phyloP scores from a whole-genome alignment of 257 asterid species.

The Cruciata laevipes region DNA sequence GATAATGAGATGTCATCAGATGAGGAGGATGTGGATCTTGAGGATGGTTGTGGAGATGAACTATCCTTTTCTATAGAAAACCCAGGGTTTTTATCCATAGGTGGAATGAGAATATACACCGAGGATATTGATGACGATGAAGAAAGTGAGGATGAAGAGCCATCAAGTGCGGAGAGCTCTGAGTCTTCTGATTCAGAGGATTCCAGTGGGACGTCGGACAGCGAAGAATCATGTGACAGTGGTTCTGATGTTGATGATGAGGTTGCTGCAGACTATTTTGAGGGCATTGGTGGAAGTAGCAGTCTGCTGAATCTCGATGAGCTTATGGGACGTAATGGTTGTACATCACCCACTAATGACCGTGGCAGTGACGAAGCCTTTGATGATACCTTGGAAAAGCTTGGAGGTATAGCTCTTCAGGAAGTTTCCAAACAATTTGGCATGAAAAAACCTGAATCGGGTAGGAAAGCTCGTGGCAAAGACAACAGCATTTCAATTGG shows the following conservation, averaged over 20 bases:
- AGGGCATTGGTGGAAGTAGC: constrained; percentile 62
- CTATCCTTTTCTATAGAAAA: constrained; percentile 33
- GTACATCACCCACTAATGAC: constrained; percentile 31
- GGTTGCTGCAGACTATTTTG: constrained; percentile 81
- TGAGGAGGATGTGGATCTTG: constrained; percentile 36
- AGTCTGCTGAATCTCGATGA: constrained; percentile 43
- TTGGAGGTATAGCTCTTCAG: constrained; percentile 75
- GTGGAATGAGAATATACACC: constrained; percentile 73
- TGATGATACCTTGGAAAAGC: constrained; percentile 46
- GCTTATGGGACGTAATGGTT: constrained; percentile 39
- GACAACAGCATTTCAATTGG: constrained; percentile 26
- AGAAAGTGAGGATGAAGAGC: constrained; percentile 27
- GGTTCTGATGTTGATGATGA: constrained; percentile 82
- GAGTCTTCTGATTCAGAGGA: constrained; percentile 49
- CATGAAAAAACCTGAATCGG: constrained; percentile 32
- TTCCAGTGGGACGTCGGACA: constrained; percentile 41
- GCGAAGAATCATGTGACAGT: constrained; percentile 42
- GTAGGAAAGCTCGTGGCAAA: constrained; percentile 30
- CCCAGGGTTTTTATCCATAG: constrained; percentile 66
- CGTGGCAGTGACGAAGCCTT: constrained; percentile 27
- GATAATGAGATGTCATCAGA: constrained; percentile 31
- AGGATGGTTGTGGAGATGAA: constrained; percentile 26
- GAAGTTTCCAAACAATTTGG: constrained; percentile 81
- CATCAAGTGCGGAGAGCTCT: constrained; percentile 43
- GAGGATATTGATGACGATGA: constrained; percentile 35